These are phyloP conservation scores for Phragmites australis DNA, from an alignment of 176 grass and related monocot genomes.

Conservation along the genomic window DNA sequence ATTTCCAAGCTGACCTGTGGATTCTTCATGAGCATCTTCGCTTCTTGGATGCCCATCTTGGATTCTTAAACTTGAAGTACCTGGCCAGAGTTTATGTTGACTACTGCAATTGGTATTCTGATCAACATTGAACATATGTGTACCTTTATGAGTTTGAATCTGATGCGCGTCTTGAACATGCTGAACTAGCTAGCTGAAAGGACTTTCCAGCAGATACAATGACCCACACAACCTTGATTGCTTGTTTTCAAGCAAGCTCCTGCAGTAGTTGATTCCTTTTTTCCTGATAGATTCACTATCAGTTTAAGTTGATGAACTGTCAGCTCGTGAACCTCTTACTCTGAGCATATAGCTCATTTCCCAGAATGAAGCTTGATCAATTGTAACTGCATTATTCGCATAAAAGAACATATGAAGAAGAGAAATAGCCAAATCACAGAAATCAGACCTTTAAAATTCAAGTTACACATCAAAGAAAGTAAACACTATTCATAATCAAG, in stretches of 20 bases:
- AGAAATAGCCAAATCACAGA: slow-evolving; percentile 28
- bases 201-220: slow-evolving; percentile 97
- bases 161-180: slow-evolving; percentile 56
- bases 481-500: slow-evolving; percentile 1
- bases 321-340: slow-evolving; percentile 40
- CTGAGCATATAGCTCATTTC: slow-evolving; percentile 93
- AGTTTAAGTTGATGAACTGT: slow-evolving; percentile 27
- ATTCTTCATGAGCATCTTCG: slow-evolving; percentile 41
- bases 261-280: slow-evolving; percentile 42
- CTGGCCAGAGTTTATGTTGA: slow-evolving; percentile 30
- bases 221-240: slow-evolving; percentile 43
- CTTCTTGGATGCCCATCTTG: slow-evolving; percentile 18
- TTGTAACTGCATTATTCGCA: slow-evolving; percentile 63
- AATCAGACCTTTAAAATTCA: slow-evolving; percentile 24
- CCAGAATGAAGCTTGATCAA: slow-evolving; percentile 94
- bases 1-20: slow-evolving; percentile 39
- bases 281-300: slow-evolving; percentile 42
- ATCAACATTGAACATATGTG: slow-evolving; percentile 29
- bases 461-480: not conserved
- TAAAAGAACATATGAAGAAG: slow-evolving; percentile 88
- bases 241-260: slow-evolving; percentile 31
- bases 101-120: slow-evolving; percentile 19
- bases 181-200: slow-evolving; percentile 83
- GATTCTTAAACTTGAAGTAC: slow-evolving; percentile 23
- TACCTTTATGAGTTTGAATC: slow-evolving; percentile 27